A percentile compares a stretch with the other conserved stretches of the same genome.
phyloP scores from a whole-genome alignment of 2,329 filamentous ascomycete genomes.

The Xylogone sp. region DNA sequence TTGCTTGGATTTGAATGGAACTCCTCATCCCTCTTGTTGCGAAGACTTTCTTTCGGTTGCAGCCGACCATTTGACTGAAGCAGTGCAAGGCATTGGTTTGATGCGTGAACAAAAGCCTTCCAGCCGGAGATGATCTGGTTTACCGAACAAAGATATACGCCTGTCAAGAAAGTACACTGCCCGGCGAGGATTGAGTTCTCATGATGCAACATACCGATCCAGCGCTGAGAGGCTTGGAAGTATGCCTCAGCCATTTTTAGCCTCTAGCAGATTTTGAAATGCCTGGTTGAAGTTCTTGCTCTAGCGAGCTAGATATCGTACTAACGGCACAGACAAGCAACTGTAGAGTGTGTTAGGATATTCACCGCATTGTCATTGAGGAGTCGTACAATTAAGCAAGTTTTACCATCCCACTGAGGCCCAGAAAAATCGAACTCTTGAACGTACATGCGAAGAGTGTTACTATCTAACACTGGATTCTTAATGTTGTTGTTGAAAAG shows the following conservation, averaged over 20 bases:
- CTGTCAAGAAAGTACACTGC: conserved; percentile 19
- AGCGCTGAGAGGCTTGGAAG: conserved; percentile 16
- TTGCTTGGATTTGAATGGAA: background rate
- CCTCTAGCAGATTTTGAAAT: conserved; percentile 9
- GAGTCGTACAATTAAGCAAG: conserved; percentile 19
- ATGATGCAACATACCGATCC: conserved; percentile 19
- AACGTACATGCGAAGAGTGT: conserved; percentile 12
- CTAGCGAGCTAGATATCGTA: conserved; percentile 12
- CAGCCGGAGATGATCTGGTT: conserved; percentile 17
- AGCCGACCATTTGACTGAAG: conserved; percentile 3
- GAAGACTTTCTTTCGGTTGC: background rate
- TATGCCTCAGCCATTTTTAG: conserved; percentile 14
- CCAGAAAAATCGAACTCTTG: conserved; percentile 12
- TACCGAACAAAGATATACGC: conserved; percentile 17
- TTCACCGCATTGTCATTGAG: no score
- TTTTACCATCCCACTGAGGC: conserved; percentile 16
- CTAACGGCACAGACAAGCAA: conserved; percentile 17
- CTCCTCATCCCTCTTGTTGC: background rate
- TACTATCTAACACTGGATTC: conserved; percentile 17
- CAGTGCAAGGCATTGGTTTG: conserved; percentile 10
- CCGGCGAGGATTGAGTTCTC: conserved; percentile 14
- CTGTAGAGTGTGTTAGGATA: conserved; percentile 1
- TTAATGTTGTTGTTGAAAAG: conserved; percentile 17
- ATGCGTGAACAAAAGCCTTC: conserved; percentile 18
- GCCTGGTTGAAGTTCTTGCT: background rate